phyloP scores from a whole-genome alignment of 2,329 filamentous ascomycete species.

The Pseudogymnoascus sp. region DNA sequence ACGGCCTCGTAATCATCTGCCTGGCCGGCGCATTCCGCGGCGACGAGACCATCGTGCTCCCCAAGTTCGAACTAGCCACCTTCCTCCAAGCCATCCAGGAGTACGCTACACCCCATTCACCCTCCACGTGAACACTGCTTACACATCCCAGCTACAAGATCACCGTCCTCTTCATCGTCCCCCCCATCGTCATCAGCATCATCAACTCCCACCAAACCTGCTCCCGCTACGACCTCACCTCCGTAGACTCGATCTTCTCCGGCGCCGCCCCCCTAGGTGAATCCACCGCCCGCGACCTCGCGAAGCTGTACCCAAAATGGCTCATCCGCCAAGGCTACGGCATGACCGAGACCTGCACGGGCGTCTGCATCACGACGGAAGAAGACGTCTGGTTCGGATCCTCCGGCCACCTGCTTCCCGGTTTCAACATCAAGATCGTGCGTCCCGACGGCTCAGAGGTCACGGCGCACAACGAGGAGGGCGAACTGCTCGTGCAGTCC shows the following conservation, averaged over 20 bases:
- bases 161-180: conserved; percentile 52
- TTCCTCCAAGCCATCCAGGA: conserved; percentile 57
- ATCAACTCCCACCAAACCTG: conserved; percentile 54
- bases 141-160: conserved; percentile 47
- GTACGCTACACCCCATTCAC: conserved; percentile 24
- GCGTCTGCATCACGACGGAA: conserved; percentile 52
- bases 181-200: conserved; percentile 73
- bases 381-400: conserved; percentile 63
- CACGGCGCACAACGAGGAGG: conserved; percentile 61
- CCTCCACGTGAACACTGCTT: background rate
- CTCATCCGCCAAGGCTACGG: conserved; percentile 65
- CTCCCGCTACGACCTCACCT: conserved; percentile 62
- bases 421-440: conserved; percentile 57
- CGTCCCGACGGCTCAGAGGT: conserved; percentile 62
- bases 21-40: conserved; percentile 60
- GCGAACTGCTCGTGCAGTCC: conserved; percentile 71
- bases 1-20: conserved; percentile 61
- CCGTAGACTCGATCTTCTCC: conserved; percentile 57
- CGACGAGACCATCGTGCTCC: conserved; percentile 64
- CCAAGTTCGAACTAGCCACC: conserved; percentile 64
- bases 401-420: conserved; percentile 62
- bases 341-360: conserved; percentile 69
- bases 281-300: conserved; percentile 60
- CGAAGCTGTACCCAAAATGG: conserved; percentile 55
- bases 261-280: conserved; percentile 71